Evolutionary conservation across 352 stramenopile species (phyloP).

Genomic region (Phytophthora colocasiae): DNA sequence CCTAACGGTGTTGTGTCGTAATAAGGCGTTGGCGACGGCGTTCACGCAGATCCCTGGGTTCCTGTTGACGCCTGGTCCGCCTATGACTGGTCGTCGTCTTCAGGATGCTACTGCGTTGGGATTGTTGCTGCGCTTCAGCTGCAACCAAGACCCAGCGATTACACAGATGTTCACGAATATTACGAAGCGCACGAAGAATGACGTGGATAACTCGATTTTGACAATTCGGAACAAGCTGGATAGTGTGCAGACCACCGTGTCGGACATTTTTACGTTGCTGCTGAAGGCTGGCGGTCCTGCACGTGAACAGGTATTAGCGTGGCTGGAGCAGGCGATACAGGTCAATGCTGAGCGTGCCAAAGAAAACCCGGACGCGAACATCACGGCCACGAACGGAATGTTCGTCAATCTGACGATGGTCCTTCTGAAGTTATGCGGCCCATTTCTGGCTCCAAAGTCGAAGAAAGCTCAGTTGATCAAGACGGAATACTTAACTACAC

Average conservation of each 20-base stretch:
- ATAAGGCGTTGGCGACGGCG: conserved; percentile 67
- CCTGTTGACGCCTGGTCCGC: conserved; percentile 56
- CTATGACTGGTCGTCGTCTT: conserved; percentile 71
- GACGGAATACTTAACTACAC: conserved; percentile 48
- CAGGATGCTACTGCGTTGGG: conserved; percentile 85
- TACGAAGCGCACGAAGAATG: conserved; percentile 81
- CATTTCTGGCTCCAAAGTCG: conserved; percentile 79
- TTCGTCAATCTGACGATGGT: conserved; percentile 85
- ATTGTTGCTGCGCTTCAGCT: conserved; percentile 79
- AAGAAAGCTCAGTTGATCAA: conserved; percentile 85
- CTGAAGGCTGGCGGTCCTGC: conserved; percentile 65
- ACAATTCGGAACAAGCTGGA: conserved; percentile 73
- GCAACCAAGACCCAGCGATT: conserved; percentile 70
- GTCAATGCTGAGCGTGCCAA: conserved; percentile 82
- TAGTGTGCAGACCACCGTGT: conserved; percentile 63
- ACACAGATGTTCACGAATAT: conserved; percentile 88
- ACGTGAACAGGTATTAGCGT: conserved; percentile 70
- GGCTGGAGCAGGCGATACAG: conserved; percentile 79
- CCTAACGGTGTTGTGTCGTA: conserved; percentile 66
- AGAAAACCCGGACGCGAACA: conserved; percentile 77
- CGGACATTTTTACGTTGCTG: conserved; percentile 74
- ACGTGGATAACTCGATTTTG: conserved; percentile 77
- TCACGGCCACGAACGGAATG: conserved; percentile 75
- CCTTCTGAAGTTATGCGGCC: conserved; percentile 79
- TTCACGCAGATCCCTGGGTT: conserved; percentile 81